Base-by-base conservation (phyloP, 805 yeast genomes). In the Suhomyces kilbournensis region DNA sequence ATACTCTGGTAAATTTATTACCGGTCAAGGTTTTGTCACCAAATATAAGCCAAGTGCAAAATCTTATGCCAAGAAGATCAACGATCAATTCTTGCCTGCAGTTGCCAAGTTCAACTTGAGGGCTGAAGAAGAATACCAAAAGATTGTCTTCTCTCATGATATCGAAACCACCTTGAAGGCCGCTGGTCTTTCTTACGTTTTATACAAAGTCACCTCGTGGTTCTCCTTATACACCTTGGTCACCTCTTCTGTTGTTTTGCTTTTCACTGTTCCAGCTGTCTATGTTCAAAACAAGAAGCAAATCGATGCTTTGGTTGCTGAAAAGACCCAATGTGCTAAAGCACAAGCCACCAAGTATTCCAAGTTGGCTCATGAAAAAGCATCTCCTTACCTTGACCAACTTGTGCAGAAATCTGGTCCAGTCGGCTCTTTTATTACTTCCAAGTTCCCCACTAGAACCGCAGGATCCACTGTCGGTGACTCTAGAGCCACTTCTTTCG, bases 11-110 rank as follows among this genome's bases (percentile, higher is more conserved):
- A 86, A 86, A 65, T 61, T 83, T 43, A 71, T 86, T 59, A 79
- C 88, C 47, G 97, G 97, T 58, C 76, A 78, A 64, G 97, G 97
- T 17, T 78, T 92, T 56, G 85, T 93, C 55, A 80, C 91, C 55
- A 82, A 84, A 62, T 84, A 87, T 77, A 85, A 80, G 68, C 90
- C 94, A 51, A 74, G 81, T n/a, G 65, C 70, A 46, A 62, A 65
- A 52, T 60, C 76, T 5, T 64, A 60, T 53, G 71, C 79, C 63
- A 60, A 65, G 60, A 56, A 60, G 45, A 54, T 75, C 63, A 69
- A 74, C 56, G 65, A 74, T 20, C 55, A 69, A 48, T 61, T 65
- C 49, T 72, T 75, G 63, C 83, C 79, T 51, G 66, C 64, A 48
- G 57, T 80, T 50, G 75, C 79, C 52, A 67, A 72, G 53, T 69